Evolutionary conservation across 192 early-diverging fungal genomes (phyloP), one percentile per base, ranked within the genome.

Genomic region (Rhizophagus prolifer): DNA sequence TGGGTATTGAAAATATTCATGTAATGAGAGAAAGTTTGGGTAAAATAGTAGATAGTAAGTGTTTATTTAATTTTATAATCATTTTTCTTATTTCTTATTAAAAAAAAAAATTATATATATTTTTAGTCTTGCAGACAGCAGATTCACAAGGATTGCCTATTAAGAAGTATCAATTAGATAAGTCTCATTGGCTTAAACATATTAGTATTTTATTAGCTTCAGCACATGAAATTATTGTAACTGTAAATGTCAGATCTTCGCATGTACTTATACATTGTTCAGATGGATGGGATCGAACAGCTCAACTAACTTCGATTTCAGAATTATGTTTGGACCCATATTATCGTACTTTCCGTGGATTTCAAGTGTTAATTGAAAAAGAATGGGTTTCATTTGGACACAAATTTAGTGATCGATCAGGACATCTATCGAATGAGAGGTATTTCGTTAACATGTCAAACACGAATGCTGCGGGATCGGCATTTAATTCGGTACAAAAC

Each of bases 281-380:
- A 60, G 97, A 99, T 79, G 97, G 97, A 14, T 99, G 97, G 97
- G 97, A 99, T 83, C 90, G 97, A 26, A 99, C 97, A 0, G 92
- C 96, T 23, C 97, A 99, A 83, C 82, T 99, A 63, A 93, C 91
- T 19, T 94, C 95, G 9, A 86, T 96, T 25, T 88, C 96, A 60
- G 90, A 94, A 81, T 77, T 99, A 26, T 98, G 96, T 73, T 81
- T 99, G 69, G 97, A 99, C 62, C 96, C 97, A 6, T 98, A 91
- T 81, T 99, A 96, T 82, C 94, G 97, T 71, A 97, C 97, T 6
- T 88, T 95, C n/a, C 83, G 86, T 62, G 97, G 97, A 8, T 95
- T 99, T 80, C 88, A 90, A 36, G 90, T 96, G 12, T 83, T 99
- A 70, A 84, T 99, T 26, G 95, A 97, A 81, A 99, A 99, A 81